Evolutionary conservation across 768 basidiomycete genomes (phyloP).

Genomic region (Lyophyllum semitale): DNA sequence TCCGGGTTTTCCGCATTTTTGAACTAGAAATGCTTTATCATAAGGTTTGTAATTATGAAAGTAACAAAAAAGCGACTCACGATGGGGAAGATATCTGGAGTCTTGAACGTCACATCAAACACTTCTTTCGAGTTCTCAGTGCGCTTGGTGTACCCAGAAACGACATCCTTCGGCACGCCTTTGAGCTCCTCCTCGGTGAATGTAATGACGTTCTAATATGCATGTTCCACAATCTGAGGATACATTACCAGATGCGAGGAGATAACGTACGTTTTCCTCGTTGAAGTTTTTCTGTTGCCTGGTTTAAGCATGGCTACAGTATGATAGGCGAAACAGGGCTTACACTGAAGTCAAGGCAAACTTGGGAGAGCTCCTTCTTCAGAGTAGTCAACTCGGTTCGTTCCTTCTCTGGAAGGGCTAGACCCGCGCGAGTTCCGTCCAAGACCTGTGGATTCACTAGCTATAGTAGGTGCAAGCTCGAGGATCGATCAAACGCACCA

Average conservation of each 20-base stretch:
- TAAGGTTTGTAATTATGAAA: neutral
- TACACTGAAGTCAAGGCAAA: constrained; percentile 79
- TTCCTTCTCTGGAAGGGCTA: constrained; percentile 68
- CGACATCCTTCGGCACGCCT: constrained; percentile 78
- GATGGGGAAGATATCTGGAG: constrained; percentile 79
- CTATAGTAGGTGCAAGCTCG: neutral
- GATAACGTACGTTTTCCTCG: constrained; percentile 68
- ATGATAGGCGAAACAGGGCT: neutral
- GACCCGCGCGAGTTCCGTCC: constrained; percentile 79
- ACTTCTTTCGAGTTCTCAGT: constrained; percentile 57
- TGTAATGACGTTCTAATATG: constrained; percentile 52
- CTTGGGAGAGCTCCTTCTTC: constrained; percentile 77
- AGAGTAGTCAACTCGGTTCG: constrained; percentile 55
- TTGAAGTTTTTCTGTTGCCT: constrained; percentile 82
- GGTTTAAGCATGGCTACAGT: constrained; percentile 4
- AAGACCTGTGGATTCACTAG: constrained; percentile 42
- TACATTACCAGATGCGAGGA: no score
- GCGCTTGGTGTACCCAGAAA: constrained; percentile 75
- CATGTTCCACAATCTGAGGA: no score
- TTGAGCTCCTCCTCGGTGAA: constrained; percentile 76
- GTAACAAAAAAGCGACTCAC: constrained; percentile 38
- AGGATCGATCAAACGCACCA: constrained; percentile 36
- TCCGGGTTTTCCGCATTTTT: constrained; percentile 75
- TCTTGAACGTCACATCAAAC: constrained; percentile 79
- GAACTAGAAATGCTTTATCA: constrained; percentile 47